A percentile compares a stretch with the other conserved stretches of the same genome.
Evolutionary conservation across 2,329 filamentous ascomycete species (phyloP).

Genomic region (Calonectria hongkongensis): DNA sequence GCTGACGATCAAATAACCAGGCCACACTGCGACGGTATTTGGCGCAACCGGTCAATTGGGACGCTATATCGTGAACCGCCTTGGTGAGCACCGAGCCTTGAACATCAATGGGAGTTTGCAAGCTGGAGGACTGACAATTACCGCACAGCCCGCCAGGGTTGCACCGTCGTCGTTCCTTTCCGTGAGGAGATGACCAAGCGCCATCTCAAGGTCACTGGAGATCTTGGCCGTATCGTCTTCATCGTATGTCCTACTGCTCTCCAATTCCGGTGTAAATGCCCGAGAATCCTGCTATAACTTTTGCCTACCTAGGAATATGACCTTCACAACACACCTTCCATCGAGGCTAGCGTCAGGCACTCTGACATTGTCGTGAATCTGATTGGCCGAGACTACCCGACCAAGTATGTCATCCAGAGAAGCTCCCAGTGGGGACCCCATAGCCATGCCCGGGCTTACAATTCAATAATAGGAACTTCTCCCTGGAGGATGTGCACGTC

Average conservation of each 20-base stretch:
- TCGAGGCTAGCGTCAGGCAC: conserved; percentile 97
- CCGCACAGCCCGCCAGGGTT: conserved; percentile 87
- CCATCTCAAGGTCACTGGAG: conserved; percentile 96
- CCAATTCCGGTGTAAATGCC: neutral
- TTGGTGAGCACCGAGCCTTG: conserved; percentile 72
- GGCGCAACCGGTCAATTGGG: conserved; percentile 97
- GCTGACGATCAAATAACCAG: conserved; percentile 68
- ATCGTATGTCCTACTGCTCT: conserved; percentile 73
- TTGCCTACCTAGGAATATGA: conserved; percentile 84
- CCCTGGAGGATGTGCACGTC: conserved; percentile 92
- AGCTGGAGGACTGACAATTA: conserved; percentile 48
- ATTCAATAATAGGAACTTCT: conserved; percentile 85
- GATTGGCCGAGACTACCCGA: conserved; percentile 94
- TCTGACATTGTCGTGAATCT: conserved; percentile 99
- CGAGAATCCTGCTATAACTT: conserved; percentile 44
- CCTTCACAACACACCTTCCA: conserved; percentile 93
- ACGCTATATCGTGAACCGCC: conserved; percentile 96
- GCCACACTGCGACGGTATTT: conserved; percentile 97
- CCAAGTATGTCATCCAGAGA: conserved; percentile 78
- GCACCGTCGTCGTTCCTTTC: conserved; percentile 93
- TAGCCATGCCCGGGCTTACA: conserved; percentile 46
- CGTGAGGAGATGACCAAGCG: conserved; percentile 99
- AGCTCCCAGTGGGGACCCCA: neutral
- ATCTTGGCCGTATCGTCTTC: conserved; percentile 92
- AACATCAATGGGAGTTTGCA: conserved; percentile 12